phyloP scores from a whole-genome alignment of 1,284 basidiomycete genomes.

The Marasmius sp. region DNA sequence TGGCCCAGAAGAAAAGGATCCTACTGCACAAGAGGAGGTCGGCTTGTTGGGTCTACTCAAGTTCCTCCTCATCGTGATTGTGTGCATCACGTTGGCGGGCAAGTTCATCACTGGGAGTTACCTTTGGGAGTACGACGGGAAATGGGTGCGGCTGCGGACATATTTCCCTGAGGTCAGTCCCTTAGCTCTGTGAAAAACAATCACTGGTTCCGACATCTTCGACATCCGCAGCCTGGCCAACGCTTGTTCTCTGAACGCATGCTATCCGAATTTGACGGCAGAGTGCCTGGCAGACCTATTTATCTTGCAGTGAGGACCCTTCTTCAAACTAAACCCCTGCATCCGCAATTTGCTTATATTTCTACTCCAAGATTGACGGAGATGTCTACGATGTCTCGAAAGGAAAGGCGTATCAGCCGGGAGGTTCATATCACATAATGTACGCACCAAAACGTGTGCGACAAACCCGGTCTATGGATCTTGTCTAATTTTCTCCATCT shows the following conservation, averaged over 20 bases:
- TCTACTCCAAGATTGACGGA: conserved; percentile 71
- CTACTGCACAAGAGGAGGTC: conserved; percentile 66
- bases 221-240: conserved; percentile 46
- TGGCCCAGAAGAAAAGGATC: conserved; percentile 70
- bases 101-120: conserved; percentile 83
- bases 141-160: conserved; percentile 48
- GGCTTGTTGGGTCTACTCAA: conserved; percentile 66
- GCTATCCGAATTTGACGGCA: conserved; percentile 78
- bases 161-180: conserved; percentile 61
- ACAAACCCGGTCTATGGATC: not conserved
- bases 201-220: conserved; percentile 20
- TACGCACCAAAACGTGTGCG: conserved; percentile 37
- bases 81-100: conserved; percentile 60
- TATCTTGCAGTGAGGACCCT: conserved; percentile 75
- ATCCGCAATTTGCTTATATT: conserved; percentile 15
- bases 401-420: conserved; percentile 84
- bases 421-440: conserved; percentile 85
- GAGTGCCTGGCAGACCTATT: conserved; percentile 65
- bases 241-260: conserved; percentile 72
- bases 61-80: conserved; percentile 56
- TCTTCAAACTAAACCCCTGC: conserved; percentile 14
- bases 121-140: conserved; percentile 73
- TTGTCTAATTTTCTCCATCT: conserved; percentile 19
- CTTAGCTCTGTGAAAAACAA: conserved; percentile 15
- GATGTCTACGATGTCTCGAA: conserved; percentile 92